phyloP scores from a whole-genome alignment of 1,284 basidiomycete species.

The Neonothopanus nambi region DNA sequence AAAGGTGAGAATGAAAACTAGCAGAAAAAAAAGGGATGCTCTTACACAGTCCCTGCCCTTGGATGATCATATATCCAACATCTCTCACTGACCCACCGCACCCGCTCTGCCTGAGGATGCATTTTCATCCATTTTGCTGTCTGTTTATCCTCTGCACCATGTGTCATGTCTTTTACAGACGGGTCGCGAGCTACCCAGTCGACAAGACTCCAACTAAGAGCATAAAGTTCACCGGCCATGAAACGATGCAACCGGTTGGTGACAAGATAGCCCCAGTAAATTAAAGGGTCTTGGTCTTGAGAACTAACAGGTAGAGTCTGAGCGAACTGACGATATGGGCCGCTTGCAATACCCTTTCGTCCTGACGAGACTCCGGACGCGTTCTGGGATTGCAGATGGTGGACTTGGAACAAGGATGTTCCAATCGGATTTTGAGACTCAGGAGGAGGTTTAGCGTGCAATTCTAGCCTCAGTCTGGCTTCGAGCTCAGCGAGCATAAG shows the following conservation, averaged over 20 bases:
- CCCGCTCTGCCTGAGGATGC: slow-evolving; percentile 79
- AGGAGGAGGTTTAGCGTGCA: slow-evolving; percentile 43
- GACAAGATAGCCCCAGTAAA: slow-evolving; percentile 96
- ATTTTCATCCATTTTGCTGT: slow-evolving; percentile 92
- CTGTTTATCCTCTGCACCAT: slow-evolving; percentile 94
- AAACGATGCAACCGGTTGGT: slow-evolving; percentile 88
- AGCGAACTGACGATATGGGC: slow-evolving; percentile 5
- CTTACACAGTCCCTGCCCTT: slow-evolving; percentile 86
- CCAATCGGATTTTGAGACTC: slow-evolving; percentile 9
- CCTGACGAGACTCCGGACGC: slow-evolving; percentile 2
- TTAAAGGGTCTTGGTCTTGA: slow-evolving; percentile 58
- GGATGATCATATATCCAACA: slow-evolving; percentile 99
- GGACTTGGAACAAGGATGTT: background rate
- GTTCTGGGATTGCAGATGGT: background rate
- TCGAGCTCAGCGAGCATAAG: slow-evolving; percentile 93
- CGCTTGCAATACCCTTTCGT: too few species aligned
- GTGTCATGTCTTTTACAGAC: slow-evolving; percentile 64
- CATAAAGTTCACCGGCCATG: slow-evolving; percentile 97
- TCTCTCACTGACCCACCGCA: slow-evolving; percentile 89
- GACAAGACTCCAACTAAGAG: slow-evolving; percentile 88
- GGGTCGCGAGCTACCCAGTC: slow-evolving; percentile 83
- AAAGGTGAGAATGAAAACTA: slow-evolving; percentile 7
- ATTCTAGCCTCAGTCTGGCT: slow-evolving; percentile 75
- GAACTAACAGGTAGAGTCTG: background rate
- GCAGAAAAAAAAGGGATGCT: slow-evolving; percentile 18